Evolutionary conservation across 2,329 filamentous ascomycete species (phyloP).

Genomic region (Ramichloridium luteum): DNA sequence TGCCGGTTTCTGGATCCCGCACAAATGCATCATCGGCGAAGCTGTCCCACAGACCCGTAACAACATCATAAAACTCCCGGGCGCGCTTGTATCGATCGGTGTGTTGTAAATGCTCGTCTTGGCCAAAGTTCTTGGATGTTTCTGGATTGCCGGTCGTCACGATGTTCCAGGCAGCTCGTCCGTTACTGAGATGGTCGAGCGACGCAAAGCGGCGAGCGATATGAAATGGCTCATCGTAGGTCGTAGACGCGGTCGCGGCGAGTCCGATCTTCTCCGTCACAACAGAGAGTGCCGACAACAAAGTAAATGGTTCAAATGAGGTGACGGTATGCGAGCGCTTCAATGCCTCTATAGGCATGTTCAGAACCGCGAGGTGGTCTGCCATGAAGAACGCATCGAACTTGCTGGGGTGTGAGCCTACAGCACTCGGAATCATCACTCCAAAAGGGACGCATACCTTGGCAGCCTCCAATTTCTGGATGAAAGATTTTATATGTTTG

Average conservation of each 20-base stretch:
- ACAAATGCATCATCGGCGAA: slow-evolving; percentile 44
- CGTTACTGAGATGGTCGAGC: slow-evolving; percentile 28
- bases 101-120: slow-evolving; percentile 35
- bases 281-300: slow-evolving; percentile 35
- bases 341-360: slow-evolving; percentile 41
- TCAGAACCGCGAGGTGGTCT: slow-evolving; percentile 29
- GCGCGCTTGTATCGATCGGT: slow-evolving; percentile 39
- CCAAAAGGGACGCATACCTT: no score
- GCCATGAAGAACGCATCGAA: slow-evolving; percentile 43
- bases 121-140: slow-evolving; percentile 35
- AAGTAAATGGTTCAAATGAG: slow-evolving; percentile 38
- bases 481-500: slow-evolving; percentile 40
- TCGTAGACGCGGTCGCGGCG: slow-evolving; percentile 27
- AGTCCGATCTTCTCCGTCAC: slow-evolving; percentile 32
- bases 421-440: no score
- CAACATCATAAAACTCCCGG: slow-evolving; percentile 31
- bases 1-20: slow-evolving; percentile 36
- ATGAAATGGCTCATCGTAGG: slow-evolving; percentile 27
- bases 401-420: no score
- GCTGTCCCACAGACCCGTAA: slow-evolving; percentile 18
- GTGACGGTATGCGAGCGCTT: slow-evolving; percentile 47
- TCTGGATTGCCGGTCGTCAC: slow-evolving; percentile 39
- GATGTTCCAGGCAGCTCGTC: slow-evolving; percentile 37
- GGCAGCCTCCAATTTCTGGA: slow-evolving; percentile 38
- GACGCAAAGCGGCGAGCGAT: slow-evolving; percentile 27